A percentile compares a stretch with the other conserved stretches of the same genome.
Evolutionary conservation across 1,284 basidiomycete genomes (phyloP).

Genomic region (Moniliophthora roreri): DNA sequence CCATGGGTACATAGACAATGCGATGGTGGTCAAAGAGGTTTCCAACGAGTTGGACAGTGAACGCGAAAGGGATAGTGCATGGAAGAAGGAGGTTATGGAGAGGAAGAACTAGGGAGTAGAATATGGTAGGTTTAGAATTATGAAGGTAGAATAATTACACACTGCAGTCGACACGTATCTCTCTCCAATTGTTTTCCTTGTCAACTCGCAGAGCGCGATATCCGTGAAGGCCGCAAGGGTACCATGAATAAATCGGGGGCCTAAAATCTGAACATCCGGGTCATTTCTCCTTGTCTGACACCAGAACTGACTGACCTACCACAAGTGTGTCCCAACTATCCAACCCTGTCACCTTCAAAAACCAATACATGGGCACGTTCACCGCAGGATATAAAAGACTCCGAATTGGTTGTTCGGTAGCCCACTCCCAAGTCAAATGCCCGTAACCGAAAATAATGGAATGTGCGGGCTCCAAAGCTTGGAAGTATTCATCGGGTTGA

Average conservation of each 20-base stretch:
- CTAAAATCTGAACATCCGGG: slow-evolving; percentile 47
- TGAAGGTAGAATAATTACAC: slow-evolving; percentile 29
- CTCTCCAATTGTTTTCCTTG: slow-evolving; percentile 58
- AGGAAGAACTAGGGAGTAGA: slow-evolving; percentile 70
- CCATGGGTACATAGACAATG: slow-evolving; percentile 83
- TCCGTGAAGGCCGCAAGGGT: slow-evolving; percentile 82
- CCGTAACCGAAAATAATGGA: slow-evolving; percentile 89
- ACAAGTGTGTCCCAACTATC: slow-evolving; percentile 47
- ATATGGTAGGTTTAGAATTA: neutral
- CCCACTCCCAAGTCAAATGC: slow-evolving; percentile 97
- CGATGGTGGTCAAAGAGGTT: slow-evolving; percentile 80
- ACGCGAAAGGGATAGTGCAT: slow-evolving; percentile 81
- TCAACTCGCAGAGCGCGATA: slow-evolving; percentile 67
- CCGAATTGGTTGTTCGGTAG: slow-evolving; percentile 62
- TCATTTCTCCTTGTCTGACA: slow-evolving; percentile 11
- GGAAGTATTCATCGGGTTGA: slow-evolving; percentile 98
- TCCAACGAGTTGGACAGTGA: slow-evolving; percentile 95
- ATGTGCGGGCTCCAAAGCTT: slow-evolving; percentile 93
- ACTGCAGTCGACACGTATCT: slow-evolving; percentile 67
- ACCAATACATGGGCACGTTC: slow-evolving; percentile 79
- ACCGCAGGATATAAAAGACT: slow-evolving; percentile 74
- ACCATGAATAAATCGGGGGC: slow-evolving; percentile 82
- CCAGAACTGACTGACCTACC: slow-evolving; percentile 35
- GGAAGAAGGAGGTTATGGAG: slow-evolving; percentile 86
- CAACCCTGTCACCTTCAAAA: slow-evolving; percentile 56